Conservation (phyloP, 441 rosid species). For the Monsonia emarginata region DNA sequence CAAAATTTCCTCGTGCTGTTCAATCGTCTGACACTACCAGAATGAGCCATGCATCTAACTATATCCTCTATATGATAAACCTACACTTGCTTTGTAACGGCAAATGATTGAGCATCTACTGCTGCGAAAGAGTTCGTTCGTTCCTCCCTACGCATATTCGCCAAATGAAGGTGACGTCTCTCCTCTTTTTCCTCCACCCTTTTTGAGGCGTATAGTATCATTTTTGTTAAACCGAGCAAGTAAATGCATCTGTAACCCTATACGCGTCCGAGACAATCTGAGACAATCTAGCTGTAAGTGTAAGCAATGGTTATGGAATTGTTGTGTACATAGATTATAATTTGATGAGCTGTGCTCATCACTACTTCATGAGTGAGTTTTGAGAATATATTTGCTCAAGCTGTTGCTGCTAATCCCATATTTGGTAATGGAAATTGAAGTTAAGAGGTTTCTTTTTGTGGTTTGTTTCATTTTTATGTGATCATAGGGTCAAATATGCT, state of each 20-base stretch:
- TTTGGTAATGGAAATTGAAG: too few species aligned
- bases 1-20: constrained; percentile 85
- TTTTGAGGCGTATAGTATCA: background rate
- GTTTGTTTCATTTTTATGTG: too few species aligned
- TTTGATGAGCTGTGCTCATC: background rate
- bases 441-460: too few species aligned
- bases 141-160: background rate
- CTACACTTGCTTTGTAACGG: background rate
- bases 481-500: too few species aligned
- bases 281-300: too few species aligned
- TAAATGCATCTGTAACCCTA: background rate
- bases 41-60: constrained; percentile 23
- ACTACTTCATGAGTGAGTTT: background rate
- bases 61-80: background rate
- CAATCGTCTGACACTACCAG: constrained; percentile 68
- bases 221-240: background rate
- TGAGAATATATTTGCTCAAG: background rate
- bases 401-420: background rate
- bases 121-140: background rate
- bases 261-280: too few species aligned
- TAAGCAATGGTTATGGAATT: background rate
- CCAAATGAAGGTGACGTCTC: background rate
- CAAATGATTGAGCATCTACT: background rate
- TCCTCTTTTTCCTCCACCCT: background rate
- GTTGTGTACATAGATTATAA: background rate